A percentile compares a stretch with the other conserved stretches of the same genome.
phyloP scores from a whole-genome alignment of 2,329 filamentous ascomycete genomes.

The Aspergillus brunneoviolaceus region DNA sequence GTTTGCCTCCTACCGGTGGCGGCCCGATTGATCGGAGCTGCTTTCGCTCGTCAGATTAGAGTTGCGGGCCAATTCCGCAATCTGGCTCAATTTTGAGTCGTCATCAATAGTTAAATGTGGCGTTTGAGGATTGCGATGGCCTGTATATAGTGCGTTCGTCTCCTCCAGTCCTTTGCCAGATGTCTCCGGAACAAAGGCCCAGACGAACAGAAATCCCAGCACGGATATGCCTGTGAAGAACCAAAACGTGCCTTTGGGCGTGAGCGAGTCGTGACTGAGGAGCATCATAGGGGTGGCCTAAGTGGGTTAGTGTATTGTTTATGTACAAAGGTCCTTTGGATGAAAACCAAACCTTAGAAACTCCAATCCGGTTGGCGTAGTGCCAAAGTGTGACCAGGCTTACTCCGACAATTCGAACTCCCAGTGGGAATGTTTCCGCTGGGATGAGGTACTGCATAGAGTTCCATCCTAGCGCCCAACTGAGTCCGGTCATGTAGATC shows the following conservation, averaged over 20 bases:
- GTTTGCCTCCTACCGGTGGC: not conserved
- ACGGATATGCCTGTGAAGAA: constrained; percentile 12
- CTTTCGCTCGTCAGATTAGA: not conserved
- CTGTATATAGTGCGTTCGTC: constrained; percentile 4
- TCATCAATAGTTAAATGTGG: not conserved
- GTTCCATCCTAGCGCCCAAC: constrained; percentile 8
- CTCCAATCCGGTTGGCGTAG: constrained; percentile 6
- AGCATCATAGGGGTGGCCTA: constrained; percentile 5
- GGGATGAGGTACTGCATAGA: constrained; percentile 9
- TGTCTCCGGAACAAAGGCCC: constrained; percentile 8
- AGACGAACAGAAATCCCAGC: constrained; percentile 5
- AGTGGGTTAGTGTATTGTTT: not conserved
- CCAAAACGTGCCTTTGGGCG: constrained; percentile 9
- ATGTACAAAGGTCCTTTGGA: not conserved
- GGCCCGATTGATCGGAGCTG: not conserved
- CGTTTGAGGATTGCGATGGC: not conserved
- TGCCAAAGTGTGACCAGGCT: constrained; percentile 3
- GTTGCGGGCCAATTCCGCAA: constrained; percentile 3
- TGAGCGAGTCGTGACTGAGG: constrained; percentile 36
- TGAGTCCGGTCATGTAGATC: constrained; percentile 4
- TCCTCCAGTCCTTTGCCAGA: constrained; percentile 6
- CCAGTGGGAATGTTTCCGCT: constrained; percentile 1
- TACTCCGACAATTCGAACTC: not conserved
- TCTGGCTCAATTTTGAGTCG: not conserved
- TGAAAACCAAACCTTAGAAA: not conserved